Evolutionary conservation across 2,329 filamentous ascomycete genomes (phyloP).

Genomic region (Aspergillus texensis): DNA sequence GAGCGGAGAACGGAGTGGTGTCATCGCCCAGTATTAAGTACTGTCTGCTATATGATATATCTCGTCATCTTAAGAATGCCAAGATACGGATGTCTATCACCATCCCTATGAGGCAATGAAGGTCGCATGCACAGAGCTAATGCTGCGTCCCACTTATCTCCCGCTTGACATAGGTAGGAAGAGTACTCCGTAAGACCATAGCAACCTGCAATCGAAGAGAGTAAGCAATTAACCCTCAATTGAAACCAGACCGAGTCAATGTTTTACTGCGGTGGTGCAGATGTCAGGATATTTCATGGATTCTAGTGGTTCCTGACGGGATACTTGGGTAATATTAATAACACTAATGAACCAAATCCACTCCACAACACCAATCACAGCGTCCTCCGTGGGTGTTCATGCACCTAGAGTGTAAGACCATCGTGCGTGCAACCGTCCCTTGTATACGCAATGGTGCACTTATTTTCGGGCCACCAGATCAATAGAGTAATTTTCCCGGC

Average conservation of each 20-base stretch:
- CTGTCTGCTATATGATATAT: not conserved
- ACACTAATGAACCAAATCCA: not conserved
- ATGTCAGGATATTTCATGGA: not conserved
- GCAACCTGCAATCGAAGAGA: not conserved
- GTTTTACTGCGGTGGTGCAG: not conserved
- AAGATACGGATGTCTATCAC: not conserved
- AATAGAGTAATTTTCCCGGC: not conserved
- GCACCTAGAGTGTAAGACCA: conserved; percentile 3
- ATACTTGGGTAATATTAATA: not conserved
- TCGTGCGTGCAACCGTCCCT: not conserved
- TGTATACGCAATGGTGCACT: conserved; percentile 2
- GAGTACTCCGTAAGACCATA: not conserved
- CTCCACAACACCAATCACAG: not conserved
- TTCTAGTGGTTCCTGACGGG: not conserved
- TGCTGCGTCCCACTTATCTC: not conserved
- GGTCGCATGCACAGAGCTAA: not conserved
- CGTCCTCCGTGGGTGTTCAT: not conserved
- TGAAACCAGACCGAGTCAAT: not conserved
- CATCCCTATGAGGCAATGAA: conserved; percentile 1
- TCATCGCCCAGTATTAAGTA: not conserved
- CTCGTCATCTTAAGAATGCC: not conserved
- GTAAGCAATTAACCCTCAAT: not conserved
- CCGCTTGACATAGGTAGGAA: too few species aligned
- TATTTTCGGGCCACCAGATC: not conserved
- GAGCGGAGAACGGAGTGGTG: not conserved